phyloP scores from a whole-genome alignment of 352 stramenopile genomes.

The Thalassiosira mediterranea region DNA sequence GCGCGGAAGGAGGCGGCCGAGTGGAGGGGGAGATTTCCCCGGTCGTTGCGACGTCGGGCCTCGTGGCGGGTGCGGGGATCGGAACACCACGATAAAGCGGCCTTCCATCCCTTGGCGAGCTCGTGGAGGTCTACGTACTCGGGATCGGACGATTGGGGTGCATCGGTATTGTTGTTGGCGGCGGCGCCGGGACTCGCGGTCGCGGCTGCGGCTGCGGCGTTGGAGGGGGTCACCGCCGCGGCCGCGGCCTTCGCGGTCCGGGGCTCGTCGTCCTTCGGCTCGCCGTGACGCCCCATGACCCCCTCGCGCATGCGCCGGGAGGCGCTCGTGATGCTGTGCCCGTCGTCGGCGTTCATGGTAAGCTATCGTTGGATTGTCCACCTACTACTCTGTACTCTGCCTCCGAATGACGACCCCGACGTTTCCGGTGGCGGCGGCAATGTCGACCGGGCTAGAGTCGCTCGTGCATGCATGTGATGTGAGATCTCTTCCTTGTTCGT shows the following conservation, averaged over 20 bases:
- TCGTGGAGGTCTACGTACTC: conserved; percentile 76
- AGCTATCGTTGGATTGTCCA: background rate
- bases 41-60: conserved; percentile 78
- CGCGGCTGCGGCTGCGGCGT: background rate
- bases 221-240: background rate
- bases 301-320: conserved; percentile 31
- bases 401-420: too few relatives aligned
- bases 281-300: background rate
- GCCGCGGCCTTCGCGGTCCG: background rate
- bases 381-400: too few relatives aligned
- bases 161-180: too few relatives aligned
- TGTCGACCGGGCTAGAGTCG: background rate
- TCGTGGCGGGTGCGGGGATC: conserved; percentile 74
- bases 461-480: background rate
- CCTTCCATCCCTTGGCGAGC: conserved; percentile 81
- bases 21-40: conserved; percentile 80
- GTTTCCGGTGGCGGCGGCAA: background rate
- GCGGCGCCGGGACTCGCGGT: background rate
- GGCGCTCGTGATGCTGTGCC: conserved; percentile 11
- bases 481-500: background rate
- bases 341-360: conserved; percentile 14
- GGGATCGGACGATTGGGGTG: conserved; percentile 3
- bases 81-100: conserved; percentile 65
- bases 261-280: background rate
- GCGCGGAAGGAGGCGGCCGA: conserved; percentile 76